Evolutionary conservation across 1,284 basidiomycete species (phyloP).

Genomic region (Leccinum solheimii): DNA sequence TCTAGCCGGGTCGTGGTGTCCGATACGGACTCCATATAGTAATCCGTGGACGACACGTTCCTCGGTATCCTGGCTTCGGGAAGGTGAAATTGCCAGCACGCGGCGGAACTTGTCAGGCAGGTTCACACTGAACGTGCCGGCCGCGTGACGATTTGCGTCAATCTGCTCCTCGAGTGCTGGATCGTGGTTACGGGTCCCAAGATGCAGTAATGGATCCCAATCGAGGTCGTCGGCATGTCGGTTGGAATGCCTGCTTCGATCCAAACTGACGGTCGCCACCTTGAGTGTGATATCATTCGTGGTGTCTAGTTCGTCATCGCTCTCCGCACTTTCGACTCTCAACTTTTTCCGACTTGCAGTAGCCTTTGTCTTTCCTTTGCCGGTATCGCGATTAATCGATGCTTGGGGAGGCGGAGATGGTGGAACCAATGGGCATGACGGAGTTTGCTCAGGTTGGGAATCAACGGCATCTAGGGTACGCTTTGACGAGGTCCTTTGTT

Average conservation of each 20-base stretch:
- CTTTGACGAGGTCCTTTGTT: slow-evolving; percentile 22
- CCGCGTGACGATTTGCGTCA: slow-evolving; percentile 31
- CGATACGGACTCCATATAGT: slow-evolving; percentile 56
- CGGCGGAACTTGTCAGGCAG: slow-evolving; percentile 65
- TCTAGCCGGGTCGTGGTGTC: slow-evolving; percentile 57
- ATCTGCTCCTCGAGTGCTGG: slow-evolving; percentile 24
- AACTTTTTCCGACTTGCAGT: slow-evolving; percentile 42
- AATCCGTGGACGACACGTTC: slow-evolving; percentile 58
- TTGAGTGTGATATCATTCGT: slow-evolving; percentile 24
- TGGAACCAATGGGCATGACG: slow-evolving; percentile 43
- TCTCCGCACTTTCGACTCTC: slow-evolving; percentile 36
- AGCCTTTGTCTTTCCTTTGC: slow-evolving; percentile 44
- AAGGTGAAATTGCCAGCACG: slow-evolving; percentile 59
- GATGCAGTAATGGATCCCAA: slow-evolving; percentile 43
- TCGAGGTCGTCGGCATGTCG: slow-evolving; percentile 34
- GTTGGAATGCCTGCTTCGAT: slow-evolving; percentile 12
- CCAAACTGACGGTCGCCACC: slow-evolving; percentile 18
- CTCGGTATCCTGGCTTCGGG: slow-evolving; percentile 45
- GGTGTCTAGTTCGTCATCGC: slow-evolving; percentile 38
- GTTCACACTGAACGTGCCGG: slow-evolving; percentile 50
- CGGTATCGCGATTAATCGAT: slow-evolving; percentile 29
- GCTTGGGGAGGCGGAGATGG: slow-evolving; percentile 62
- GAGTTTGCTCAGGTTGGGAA: background rate
- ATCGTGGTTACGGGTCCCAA: slow-evolving; percentile 37
- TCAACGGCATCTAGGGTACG: slow-evolving; percentile 18